Base-by-base conservation (phyloP, 225 moss, liverwort and hornwort genomes). In the Bryoerythrophyllum caledonicum region DNA sequence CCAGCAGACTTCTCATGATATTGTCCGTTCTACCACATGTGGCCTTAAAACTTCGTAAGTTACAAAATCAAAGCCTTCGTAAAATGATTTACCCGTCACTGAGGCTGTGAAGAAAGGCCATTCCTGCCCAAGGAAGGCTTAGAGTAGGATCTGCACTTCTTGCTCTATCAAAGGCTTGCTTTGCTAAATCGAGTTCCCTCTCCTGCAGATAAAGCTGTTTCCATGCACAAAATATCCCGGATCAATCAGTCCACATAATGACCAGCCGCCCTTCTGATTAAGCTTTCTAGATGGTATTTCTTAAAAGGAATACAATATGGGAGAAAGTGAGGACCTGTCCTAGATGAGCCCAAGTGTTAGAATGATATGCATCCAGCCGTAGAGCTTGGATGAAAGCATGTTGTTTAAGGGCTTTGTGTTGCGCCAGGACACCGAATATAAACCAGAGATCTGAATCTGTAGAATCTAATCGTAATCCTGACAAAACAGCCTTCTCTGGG, bases 351-450 rank as follows among this genome's bases (percentile, higher is more conserved):
- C 99, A 99, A 60, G 99, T 90, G 51, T 78, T 84, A 67, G 89
- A 85, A 91, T 99, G 95, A 88, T 90, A 91, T 70, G 88, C 91
- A 90, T 99, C 91, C 74, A 99, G 80, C 78, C 89, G 89, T 71
- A 99, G 87, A 68, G 99, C 99, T 81, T 93, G 99, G 71, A 99
- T 95, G 65, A 93, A 95, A 20, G 93, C 83, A 82, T 99, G 99
- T 40, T 99, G 99, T 65, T 91, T 89, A 65, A 95, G 89, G 46
- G 89, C 93, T 71, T 88, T 95, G 83, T 95, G 90, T 75, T 79
- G 86, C 41, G 86, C 79, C 67, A 99, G 82, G 67, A 89, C 88
- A 66, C 99, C 99, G 79, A 95, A 81, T 60, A 90, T 84, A 66
- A 94, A 91, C 99, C 99, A 99, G 71, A 90, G 91, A 74, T 95